Conservation (phyloP, 306 rosid genomes). For the Gynostemma pentaphyllum region DNA sequence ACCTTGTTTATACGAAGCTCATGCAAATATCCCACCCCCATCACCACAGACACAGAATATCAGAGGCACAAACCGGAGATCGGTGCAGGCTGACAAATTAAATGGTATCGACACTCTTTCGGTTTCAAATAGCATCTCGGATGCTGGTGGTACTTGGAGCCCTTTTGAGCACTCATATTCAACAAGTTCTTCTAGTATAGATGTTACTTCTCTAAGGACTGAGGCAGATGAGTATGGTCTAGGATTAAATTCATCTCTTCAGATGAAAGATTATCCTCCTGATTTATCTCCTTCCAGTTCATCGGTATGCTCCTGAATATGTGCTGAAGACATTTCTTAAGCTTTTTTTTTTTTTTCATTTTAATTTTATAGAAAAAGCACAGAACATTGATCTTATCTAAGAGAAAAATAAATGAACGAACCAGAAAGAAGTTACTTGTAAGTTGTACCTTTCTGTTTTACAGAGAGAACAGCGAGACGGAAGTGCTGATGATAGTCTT, state of each 20-base stretch:
- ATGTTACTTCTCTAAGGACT: slow-evolving; percentile 13
- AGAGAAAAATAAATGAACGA: neutral
- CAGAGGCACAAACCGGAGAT: slow-evolving; percentile 18
- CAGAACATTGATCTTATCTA: neutral
- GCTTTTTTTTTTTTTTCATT: neutral
- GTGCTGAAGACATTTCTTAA: neutral
- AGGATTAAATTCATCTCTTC: slow-evolving; percentile 9
- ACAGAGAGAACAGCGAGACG: slow-evolving; percentile 41
- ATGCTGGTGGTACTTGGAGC: slow-evolving; percentile 19
- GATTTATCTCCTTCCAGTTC: slow-evolving; percentile 55
- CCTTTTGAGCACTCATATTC: slow-evolving; percentile 29
- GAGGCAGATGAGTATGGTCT: slow-evolving; percentile 28
- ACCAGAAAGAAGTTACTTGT: neutral
- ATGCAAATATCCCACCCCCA: slow-evolving; percentile 22
- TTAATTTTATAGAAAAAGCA: neutral
- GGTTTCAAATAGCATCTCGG: slow-evolving; percentile 10
- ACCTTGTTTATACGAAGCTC: slow-evolving; percentile 20
- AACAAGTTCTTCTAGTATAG: slow-evolving; percentile 23
- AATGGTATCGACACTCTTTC: slow-evolving; percentile 18
- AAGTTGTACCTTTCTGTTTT: neutral
- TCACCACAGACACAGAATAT: slow-evolving; percentile 21
- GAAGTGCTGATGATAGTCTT: slow-evolving; percentile 36
- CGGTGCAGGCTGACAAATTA: slow-evolving; percentile 15
- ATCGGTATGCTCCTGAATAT: slow-evolving; percentile 28
- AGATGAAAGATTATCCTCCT: slow-evolving; percentile 32